These are phyloP conservation scores for Allomyces macrogynus DNA, from an alignment of 192 early-diverging fungal genomes.

Conservation along the genomic window DNA sequence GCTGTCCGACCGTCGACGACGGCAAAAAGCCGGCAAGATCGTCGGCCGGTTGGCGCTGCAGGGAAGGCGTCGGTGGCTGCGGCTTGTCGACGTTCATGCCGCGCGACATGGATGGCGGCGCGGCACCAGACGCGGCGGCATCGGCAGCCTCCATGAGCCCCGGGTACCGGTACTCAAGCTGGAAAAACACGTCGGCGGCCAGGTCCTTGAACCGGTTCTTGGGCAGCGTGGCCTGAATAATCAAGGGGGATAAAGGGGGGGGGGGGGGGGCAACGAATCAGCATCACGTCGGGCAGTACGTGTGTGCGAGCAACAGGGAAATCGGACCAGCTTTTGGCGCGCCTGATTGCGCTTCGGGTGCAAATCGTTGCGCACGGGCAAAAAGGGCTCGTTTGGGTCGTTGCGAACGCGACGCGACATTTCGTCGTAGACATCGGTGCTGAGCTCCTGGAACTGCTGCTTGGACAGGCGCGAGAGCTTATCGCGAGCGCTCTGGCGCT, in stretches of 20 bases:
- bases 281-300: too few species aligned
- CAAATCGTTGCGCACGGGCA: constrained; percentile 65
- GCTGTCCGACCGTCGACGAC: too few species aligned
- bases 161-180: constrained; percentile 47
- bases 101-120: too few species aligned
- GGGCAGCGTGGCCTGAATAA: constrained; percentile 47
- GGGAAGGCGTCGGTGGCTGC: too few species aligned
- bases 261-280: too few species aligned
- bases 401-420: constrained; percentile 36
- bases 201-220: constrained; percentile 74
- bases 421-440: constrained; percentile 92
- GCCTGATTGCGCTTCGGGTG: constrained; percentile 94
- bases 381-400: constrained; percentile 41
- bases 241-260: too few species aligned
- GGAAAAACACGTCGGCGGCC: constrained; percentile 67
- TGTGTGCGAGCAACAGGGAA: too few species aligned
- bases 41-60: too few species aligned
- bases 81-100: too few species aligned
- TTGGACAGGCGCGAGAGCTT: constrained; percentile 60
- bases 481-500: constrained; percentile 23
- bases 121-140: too few species aligned
- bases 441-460: constrained; percentile 82
- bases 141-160: constrained; percentile 11
- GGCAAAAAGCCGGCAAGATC: too few species aligned
- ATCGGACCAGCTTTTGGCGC: constrained; percentile 54